phyloP scores from a whole-genome alignment of 2,329 filamentous ascomycete genomes.

The Alternaria burnsii region DNA sequence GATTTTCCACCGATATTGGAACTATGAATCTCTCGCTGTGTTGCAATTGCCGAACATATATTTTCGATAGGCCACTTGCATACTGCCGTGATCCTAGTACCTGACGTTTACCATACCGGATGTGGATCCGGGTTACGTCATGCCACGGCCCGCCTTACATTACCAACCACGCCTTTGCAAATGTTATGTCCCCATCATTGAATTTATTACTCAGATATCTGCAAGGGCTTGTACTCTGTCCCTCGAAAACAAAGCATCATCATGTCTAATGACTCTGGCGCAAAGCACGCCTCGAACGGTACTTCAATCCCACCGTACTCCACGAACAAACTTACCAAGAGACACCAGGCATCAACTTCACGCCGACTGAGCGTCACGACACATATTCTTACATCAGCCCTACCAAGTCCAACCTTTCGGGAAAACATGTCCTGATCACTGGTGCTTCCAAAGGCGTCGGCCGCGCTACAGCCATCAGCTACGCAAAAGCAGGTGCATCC shows the following conservation, averaged over 20 bases:
- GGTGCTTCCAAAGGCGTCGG: constrained; percentile 66
- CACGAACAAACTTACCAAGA: neutral
- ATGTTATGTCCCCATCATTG: neutral
- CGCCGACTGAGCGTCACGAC: constrained; percentile 51
- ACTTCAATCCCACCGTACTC: neutral
- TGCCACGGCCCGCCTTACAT: neutral
- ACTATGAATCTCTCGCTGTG: neutral
- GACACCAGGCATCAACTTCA: constrained; percentile 17
- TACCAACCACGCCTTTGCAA: neutral
- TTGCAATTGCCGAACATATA: neutral
- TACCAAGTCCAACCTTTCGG: constrained; percentile 44
- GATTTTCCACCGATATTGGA: neutral
- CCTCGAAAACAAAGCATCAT: neutral
- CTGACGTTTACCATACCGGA: neutral
- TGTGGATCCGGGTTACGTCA: neutral
- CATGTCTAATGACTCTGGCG: neutral
- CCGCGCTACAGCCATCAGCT: constrained; percentile 61
- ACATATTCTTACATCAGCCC: constrained; percentile 63
- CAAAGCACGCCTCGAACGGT: neutral
- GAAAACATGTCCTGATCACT: constrained; percentile 60
- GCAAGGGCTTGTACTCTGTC: neutral
- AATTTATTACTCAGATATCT: neutral
- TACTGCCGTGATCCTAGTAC: neutral
- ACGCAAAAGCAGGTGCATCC: constrained; percentile 63
- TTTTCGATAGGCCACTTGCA: neutral